Percentiles rank a stretch among this genome's conserved stretches.
Conservation (phyloP, 768 basidiomycete genomes). For the Termitomyces sp. region DNA sequence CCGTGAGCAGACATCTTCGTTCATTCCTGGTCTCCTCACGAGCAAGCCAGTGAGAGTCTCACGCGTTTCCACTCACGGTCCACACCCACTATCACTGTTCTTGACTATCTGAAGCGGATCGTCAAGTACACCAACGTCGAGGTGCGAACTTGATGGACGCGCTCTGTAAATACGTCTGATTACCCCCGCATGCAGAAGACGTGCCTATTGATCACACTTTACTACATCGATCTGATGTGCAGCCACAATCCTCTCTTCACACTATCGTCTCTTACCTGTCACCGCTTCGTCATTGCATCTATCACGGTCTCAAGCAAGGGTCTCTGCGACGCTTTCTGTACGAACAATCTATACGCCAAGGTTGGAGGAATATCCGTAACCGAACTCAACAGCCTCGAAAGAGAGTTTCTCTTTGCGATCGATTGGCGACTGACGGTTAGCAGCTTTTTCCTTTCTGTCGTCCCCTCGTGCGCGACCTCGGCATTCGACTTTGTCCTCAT, state of each 20-base stretch:
- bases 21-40: slow-evolving; percentile 10
- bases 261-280: slow-evolving; percentile 92
- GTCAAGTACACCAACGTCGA: slow-evolving; percentile 95
- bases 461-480: slow-evolving; percentile 9
- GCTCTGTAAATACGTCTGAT: neutral
- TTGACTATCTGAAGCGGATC: slow-evolving; percentile 93
- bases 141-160: slow-evolving; percentile 37
- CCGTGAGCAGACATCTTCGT: slow-evolving; percentile 48
- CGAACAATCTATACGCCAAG: slow-evolving; percentile 90
- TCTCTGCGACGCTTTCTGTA: slow-evolving; percentile 92
- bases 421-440: slow-evolving; percentile 94
- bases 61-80: slow-evolving; percentile 97
- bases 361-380: slow-evolving; percentile 90
- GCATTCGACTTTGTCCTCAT: slow-evolving; percentile 20
- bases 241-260: slow-evolving; percentile 83
- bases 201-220: slow-evolving; percentile 75
- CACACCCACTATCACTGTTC: slow-evolving; percentile 78
- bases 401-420: slow-evolving; percentile 86
- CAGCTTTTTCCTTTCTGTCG: slow-evolving; percentile 15
- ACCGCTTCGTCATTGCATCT: slow-evolving; percentile 94
- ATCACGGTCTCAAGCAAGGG: slow-evolving; percentile 93
- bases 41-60: slow-evolving; percentile 65
- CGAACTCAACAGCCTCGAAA: slow-evolving; percentile 92
- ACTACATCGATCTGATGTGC: slow-evolving; percentile 94
- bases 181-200: slow-evolving; percentile 45